Base-by-base conservation (phyloP, 805 yeast genomes). In the Wickerhamiella shivajii region DNA sequence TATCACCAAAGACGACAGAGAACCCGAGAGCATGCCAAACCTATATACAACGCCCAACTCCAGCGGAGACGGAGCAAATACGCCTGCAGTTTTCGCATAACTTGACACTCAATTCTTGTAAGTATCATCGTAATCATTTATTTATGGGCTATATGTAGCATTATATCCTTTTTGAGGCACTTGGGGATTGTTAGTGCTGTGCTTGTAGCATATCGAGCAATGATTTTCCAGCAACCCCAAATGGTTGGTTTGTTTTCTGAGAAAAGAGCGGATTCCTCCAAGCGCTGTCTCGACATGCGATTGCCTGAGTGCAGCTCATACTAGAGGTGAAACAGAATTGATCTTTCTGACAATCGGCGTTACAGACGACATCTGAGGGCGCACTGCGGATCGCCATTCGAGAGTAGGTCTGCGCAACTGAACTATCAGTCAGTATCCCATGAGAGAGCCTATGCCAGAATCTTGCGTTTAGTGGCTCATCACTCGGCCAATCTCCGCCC, bases 401-500 rank as follows among this genome's bases (percentile, higher is more conserved):
- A 25, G 65, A 57, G 51, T 68, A 76, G 12, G 39, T 25, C 43
- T 71, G 77, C 33, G 73, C 62, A 42, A 60, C 53, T 2, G 52
- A 60, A 22, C 59, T 55, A 42, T 66, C 55, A 29, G 51, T 46
- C 28, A 59, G 56, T 42, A 75, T 58, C 24, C 55, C 52, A 18
- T 56, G 51, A 3, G 74, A 67, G 12, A 72, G 74, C 18, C 42
- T 33, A 46, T 73, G 71, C 83, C 83, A 73, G 60, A 73, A 75
- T 12, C 72, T 64, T 13, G 72, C 83, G 46, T 74, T 75, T 46
- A 75, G 61, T 9, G 81, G 77, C 11, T 74, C 58, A 8, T 51
- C 44, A 9, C 34, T 42, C 12, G 81, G 79, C 84, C 84, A 76
- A 8, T 63, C 14, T 3, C 16, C 5, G 34, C 66, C 68, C 39